Evolutionary conservation across 2,329 filamentous ascomycete genomes (phyloP), one percentile per base, ranked within the genome.

Genomic region (Fusarium aywerte): DNA sequence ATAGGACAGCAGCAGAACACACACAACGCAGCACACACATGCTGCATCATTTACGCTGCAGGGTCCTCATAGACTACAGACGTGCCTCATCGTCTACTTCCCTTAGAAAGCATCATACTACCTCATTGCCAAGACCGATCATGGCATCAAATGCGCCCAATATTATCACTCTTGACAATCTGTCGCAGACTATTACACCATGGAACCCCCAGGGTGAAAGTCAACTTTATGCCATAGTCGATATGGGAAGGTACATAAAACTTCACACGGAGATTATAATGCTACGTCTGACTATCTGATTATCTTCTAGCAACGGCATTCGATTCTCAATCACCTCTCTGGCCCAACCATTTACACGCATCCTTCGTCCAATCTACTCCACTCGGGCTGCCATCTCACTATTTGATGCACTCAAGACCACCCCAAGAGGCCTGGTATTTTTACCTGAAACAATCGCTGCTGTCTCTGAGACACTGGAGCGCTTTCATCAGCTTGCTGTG

Each of bases 301-400:
- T 44, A 44, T 32, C 31, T 23, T 36, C 33, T 18, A 92, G 93
- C 82, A 97, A 97, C 82, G 94, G 93, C 72, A 95, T 97, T 73
- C 92, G 94, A 55, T 97, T 97, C 82, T 95, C 92, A 42, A 92
- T 97, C 73, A 92, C 93, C 10, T 89, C 93, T 68, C 84, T 96
- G n/a, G 85, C 89, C 5, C 89, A 90, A 21, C 87, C 88, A 5
- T 87, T 83, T 36, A 84, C 91, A 23, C 90, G 93, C 23, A 87
- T 93, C 23, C 84, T 97, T 39, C 89, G 85, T 18, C 94, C 91
- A 25, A 73, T 97, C 56, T 96, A 92, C 78, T 88, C 91, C 71
- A 88, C 93, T 71, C 89, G 94, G 7, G 90, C 89, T 11, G 86
- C 85, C 21, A 96, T 97, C 58, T 97, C 93, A 3, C 85, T 97